Evolutionary conservation across 805 yeast species (phyloP).

Genomic region (Kuraishia capsulata): DNA sequence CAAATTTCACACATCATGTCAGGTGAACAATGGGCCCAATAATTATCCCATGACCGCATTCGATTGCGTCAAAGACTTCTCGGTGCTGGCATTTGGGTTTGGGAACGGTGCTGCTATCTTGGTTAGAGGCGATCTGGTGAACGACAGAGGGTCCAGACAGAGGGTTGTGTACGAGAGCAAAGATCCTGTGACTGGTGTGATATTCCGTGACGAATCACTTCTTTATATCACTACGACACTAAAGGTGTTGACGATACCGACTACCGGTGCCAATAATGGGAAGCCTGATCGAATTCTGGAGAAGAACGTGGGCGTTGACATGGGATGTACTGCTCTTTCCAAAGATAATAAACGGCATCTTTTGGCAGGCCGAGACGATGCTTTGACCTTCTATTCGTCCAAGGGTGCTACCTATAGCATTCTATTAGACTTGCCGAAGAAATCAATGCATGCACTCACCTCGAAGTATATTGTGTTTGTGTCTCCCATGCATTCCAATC

Average conservation of each 20-base stretch:
- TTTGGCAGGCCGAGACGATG: constrained; percentile 58
- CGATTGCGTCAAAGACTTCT: constrained; percentile 40
- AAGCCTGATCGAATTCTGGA: constrained; percentile 42
- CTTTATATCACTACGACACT: constrained; percentile 72
- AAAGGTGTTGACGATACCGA: constrained; percentile 59
- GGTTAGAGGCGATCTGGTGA: constrained; percentile 77
- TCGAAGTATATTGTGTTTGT: constrained; percentile 44
- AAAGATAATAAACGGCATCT: constrained; percentile 22
- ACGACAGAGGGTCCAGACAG: constrained; percentile 88
- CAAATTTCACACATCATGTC: constrained; percentile 50
- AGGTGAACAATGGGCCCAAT: constrained; percentile 63
- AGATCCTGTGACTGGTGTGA: constrained; percentile 77
- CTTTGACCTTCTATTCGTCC: constrained; percentile 52
- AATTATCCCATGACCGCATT: constrained; percentile 71
- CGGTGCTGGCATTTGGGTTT: constrained; percentile 68
- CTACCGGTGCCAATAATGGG: constrained; percentile 72
- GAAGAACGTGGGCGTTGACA: constrained; percentile 35
- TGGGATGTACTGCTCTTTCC: constrained; percentile 35
- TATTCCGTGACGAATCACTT: constrained; percentile 43
- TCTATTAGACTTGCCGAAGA: constrained; percentile 48
- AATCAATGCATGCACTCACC: constrained; percentile 32
- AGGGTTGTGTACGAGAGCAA: constrained; percentile 62
- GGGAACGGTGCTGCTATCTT: constrained; percentile 78
- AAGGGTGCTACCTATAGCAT: constrained; percentile 45
- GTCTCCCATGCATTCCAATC: constrained; percentile 33